phyloP scores from a whole-genome alignment of 257 asterid genomes.

The Primulina huaijiensis region DNA sequence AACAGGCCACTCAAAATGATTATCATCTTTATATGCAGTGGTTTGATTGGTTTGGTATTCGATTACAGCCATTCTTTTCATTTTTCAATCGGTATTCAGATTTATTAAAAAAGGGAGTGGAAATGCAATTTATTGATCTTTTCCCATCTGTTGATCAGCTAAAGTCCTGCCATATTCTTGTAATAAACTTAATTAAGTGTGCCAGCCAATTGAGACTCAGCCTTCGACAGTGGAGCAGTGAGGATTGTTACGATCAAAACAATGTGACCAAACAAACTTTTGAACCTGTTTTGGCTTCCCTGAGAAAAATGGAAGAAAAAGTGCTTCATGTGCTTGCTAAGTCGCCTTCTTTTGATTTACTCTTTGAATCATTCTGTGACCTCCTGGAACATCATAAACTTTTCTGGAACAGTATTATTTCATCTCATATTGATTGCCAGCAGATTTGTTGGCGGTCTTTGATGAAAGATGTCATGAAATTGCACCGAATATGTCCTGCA shows the following conservation, averaged over 20 bases:
- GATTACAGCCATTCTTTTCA: slow-evolving; percentile 43
- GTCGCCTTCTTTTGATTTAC: slow-evolving; percentile 53
- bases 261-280: slow-evolving; percentile 32
- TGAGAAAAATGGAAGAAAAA: slow-evolving; percentile 55
- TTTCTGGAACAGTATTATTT: slow-evolving; percentile 58
- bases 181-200: slow-evolving; percentile 47
- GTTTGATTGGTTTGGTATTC: slow-evolving; percentile 71
- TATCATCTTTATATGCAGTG: slow-evolving; percentile 58
- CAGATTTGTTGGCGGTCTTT: slow-evolving; percentile 58
- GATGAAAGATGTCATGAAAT: slow-evolving; percentile 47
- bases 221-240: slow-evolving; percentile 75
- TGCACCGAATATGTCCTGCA: slow-evolving; percentile 47
- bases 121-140: slow-evolving; percentile 39
- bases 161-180: slow-evolving; percentile 36
- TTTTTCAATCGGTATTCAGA: slow-evolving; percentile 46
- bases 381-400: slow-evolving; percentile 77
- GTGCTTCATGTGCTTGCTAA: slow-evolving; percentile 57
- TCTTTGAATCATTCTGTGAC: slow-evolving; percentile 44
- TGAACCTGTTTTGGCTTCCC: slow-evolving; percentile 41
- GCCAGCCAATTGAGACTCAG: slow-evolving; percentile 60
- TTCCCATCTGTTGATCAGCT: slow-evolving; percentile 36
- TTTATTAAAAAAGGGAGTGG: slow-evolving; percentile 47
- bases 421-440: slow-evolving; percentile 41
- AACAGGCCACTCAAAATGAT: slow-evolving; percentile 81
- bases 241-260: slow-evolving; percentile 28